phyloP scores from a whole-genome alignment of 1,284 basidiomycete species.

The Trichosporon asahii region DNA sequence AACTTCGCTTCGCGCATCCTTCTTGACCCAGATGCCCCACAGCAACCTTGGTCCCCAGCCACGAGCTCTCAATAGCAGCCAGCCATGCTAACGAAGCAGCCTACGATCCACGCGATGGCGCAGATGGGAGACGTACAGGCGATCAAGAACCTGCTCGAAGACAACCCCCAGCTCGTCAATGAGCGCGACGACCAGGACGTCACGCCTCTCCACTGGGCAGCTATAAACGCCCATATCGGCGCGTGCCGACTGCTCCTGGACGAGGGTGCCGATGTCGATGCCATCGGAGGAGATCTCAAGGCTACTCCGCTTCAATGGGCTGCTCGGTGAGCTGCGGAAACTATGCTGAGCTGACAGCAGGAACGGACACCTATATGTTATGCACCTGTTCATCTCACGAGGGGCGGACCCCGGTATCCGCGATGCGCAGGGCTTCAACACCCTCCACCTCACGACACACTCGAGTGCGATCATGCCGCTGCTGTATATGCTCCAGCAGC shows the following conservation, averaged over 20 bases:
- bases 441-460: slow-evolving; percentile 91
- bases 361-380: slow-evolving; percentile 90
- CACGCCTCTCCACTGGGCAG: slow-evolving; percentile 94
- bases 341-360: slow-evolving; percentile 44
- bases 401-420: slow-evolving; percentile 86
- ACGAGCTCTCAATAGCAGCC: background rate
- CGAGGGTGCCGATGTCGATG: slow-evolving; percentile 92
- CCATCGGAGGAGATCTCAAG: slow-evolving; percentile 88
- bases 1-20: background rate
- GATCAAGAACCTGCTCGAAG: slow-evolving; percentile 67
- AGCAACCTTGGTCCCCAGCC: background rate
- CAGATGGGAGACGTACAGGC: slow-evolving; percentile 77
- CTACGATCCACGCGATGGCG: slow-evolving; percentile 77
- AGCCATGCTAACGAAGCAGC: slow-evolving; percentile 24
- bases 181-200: slow-evolving; percentile 87
- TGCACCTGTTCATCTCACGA: slow-evolving; percentile 82
- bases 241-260: slow-evolving; percentile 67
- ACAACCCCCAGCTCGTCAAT: slow-evolving; percentile 66
- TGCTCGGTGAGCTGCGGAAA: slow-evolving; percentile 56
- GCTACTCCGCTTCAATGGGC: slow-evolving; percentile 99
- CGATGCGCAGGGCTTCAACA: slow-evolving; percentile 95
- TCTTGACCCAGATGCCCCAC: background rate
- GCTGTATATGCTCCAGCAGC: slow-evolving; percentile 86
- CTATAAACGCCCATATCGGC: slow-evolving; percentile 55
- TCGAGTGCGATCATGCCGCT: slow-evolving; percentile 91